phyloP scores from a whole-genome alignment of 1,139 yeast species.

The Pichia sp. region DNA sequence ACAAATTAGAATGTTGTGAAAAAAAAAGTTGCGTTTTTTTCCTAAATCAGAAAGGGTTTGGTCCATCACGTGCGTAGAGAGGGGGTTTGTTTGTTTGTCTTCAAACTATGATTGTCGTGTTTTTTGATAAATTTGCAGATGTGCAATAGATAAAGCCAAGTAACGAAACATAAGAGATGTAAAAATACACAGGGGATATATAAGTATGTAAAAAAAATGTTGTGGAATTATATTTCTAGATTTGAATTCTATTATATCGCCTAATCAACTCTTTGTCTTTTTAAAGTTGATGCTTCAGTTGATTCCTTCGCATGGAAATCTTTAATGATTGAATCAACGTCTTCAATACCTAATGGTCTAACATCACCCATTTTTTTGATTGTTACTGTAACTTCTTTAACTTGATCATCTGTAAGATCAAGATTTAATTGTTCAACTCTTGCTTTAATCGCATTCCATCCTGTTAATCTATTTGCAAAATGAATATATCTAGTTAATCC shows the following conservation, averaged over 20 bases:
- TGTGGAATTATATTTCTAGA: not conserved
- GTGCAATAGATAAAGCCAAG: not conserved
- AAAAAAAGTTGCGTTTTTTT: not conserved
- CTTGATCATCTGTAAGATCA: constrained; percentile 50
- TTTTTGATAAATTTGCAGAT: not conserved
- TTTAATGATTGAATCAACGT: constrained; percentile 34
- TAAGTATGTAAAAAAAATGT: not conserved
- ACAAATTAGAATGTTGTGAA: not conserved
- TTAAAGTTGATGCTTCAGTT: constrained; percentile 16
- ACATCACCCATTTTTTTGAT: constrained; percentile 54
- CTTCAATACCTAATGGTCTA: constrained; percentile 55
- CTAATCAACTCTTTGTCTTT: constrained; percentile 23
- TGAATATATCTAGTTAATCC: constrained; percentile 53
- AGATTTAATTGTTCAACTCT: constrained; percentile 60
- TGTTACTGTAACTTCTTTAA: constrained; percentile 49
- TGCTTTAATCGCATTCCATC: constrained; percentile 59
- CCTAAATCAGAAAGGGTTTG: not conserved
- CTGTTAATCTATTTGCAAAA: constrained; percentile 54
- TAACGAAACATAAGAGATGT: not conserved
- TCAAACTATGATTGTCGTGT: too few species aligned
- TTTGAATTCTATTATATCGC: not conserved
- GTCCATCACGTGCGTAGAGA: not conserved
- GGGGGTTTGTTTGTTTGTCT: not conserved
- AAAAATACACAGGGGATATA: not conserved
- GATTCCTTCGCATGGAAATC: constrained; percentile 44